Evolutionary conservation across 164 flowering plant genomes (phyloP).

Genomic region (Kingdonia uniflora): DNA sequence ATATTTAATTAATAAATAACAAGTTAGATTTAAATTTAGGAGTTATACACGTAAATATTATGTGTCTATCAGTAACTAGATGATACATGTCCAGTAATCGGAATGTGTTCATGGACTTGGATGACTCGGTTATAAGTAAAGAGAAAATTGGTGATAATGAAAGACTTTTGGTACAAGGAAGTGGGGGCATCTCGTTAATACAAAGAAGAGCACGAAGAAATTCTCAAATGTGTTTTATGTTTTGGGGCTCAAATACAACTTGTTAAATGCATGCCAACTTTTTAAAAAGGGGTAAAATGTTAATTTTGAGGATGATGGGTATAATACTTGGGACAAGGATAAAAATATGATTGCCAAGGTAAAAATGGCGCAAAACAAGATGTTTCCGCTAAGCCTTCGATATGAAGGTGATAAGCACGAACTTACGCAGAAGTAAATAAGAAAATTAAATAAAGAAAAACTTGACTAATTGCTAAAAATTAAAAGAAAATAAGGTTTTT

Average conservation of each 20-base stretch:
- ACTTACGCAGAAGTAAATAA: no score
- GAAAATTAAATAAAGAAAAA: no score
- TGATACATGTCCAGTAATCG: constrained; percentile 6
- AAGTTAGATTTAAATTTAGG: no score
- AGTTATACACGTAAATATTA: no score
- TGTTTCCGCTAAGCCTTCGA: background rate
- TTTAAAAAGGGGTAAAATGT: background rate
- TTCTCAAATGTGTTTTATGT: constrained; percentile 7
- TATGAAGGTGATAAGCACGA: no score
- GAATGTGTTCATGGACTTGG: constrained; percentile 1
- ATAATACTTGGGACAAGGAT: no score
- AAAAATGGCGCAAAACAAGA: background rate
- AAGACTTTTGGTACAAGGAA: background rate
- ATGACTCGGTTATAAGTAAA: constrained; percentile 9
- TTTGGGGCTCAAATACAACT: constrained; percentile 4
- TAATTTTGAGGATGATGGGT: background rate
- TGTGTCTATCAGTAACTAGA: no score
- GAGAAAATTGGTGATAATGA: constrained; percentile 4
- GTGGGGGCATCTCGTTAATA: background rate
- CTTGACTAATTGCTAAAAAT: no score
- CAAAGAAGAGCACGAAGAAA: constrained; percentile 2
- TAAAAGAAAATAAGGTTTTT: no score
- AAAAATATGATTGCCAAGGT: constrained; percentile 1
- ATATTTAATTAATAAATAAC: no score
- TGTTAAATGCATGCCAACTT: constrained; percentile 9